Evolutionary conservation across 352 stramenopile genomes (phyloP).

Genomic region (Pythium rhizo-oryzae): DNA sequence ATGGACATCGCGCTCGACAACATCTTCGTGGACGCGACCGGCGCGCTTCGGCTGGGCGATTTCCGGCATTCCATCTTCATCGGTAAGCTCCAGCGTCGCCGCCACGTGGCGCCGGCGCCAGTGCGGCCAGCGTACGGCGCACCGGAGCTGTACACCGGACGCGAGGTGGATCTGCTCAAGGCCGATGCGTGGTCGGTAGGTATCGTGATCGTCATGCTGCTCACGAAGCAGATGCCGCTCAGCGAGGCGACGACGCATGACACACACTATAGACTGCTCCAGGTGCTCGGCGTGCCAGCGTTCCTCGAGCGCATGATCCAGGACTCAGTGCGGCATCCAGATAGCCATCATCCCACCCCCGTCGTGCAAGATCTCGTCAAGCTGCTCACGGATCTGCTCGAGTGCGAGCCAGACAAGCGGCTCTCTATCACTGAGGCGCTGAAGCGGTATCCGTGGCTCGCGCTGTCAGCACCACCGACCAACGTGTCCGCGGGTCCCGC

Average conservation of each 20-base stretch:
- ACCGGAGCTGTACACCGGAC: constrained; percentile 26
- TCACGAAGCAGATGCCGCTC: constrained; percentile 20
- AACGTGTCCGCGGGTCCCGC: not conserved
- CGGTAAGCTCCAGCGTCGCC: not conserved
- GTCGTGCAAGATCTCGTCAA: constrained; percentile 15
- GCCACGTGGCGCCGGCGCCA: constrained; percentile 1
- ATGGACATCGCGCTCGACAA: constrained; percentile 32
- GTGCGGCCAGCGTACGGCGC: constrained; percentile 19
- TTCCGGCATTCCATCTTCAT: constrained; percentile 25
- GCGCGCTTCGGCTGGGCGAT: constrained; percentile 21
- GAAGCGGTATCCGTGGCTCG: constrained; percentile 21
- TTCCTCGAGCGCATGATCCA: constrained; percentile 24
- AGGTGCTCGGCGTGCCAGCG: constrained; percentile 23
- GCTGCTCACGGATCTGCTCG: constrained; percentile 16
- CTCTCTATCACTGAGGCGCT: constrained; percentile 11
- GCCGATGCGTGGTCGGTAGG: constrained; percentile 38
- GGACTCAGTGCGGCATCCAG: not conserved
- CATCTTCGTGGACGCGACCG: constrained; percentile 23
- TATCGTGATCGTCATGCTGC: constrained; percentile 32
- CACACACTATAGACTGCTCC: constrained; percentile 20
- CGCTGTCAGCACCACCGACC: not conserved
- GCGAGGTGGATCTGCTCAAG: constrained; percentile 31
- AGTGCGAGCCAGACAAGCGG: constrained; percentile 21
- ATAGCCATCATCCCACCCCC: not conserved
- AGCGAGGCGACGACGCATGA: constrained; percentile 21